These are phyloP conservation scores for Glycine latifolia DNA, from an alignment of 306 rosid species.

Conservation along the genomic window DNA sequence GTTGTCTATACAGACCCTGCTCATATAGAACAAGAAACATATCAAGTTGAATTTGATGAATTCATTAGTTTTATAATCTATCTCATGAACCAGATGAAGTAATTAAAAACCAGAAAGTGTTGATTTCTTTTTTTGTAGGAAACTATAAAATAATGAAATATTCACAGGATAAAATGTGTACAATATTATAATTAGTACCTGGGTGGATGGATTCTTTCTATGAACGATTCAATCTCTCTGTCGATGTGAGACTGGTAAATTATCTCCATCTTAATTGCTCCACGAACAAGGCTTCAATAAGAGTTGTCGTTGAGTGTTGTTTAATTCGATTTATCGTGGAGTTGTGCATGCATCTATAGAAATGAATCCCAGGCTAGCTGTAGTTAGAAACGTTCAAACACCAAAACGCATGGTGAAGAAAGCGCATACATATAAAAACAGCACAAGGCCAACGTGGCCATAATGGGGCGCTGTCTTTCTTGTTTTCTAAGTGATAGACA, in stretches of 20 bases:
- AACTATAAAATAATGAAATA: background rate
- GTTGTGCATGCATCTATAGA: conserved; percentile 2
- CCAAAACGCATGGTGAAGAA: conserved; percentile 10
- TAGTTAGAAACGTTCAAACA: conserved; percentile 21
- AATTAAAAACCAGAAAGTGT: background rate
- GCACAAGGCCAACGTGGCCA: conserved; percentile 34
- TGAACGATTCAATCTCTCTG: conserved; percentile 63
- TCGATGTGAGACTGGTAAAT: conserved; percentile 58
- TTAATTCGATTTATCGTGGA: conserved; percentile 10
- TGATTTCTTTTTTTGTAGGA: background rate
- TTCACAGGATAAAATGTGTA: background rate
- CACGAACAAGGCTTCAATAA: conserved; percentile 2
- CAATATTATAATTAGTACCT: conserved; percentile 49
- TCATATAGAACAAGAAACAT: conserved; percentile 7
- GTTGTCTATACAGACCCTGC: conserved; percentile 78
- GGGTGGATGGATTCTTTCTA: conserved; percentile 79
- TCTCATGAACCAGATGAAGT: background rate
- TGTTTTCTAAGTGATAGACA: conserved; percentile 38
- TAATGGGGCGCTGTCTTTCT: conserved; percentile 35
- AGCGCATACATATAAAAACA: conserved; percentile 24
- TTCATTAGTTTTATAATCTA: background rate
- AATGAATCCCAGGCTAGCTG: conserved; percentile 10
- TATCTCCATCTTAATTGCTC: conserved; percentile 48
- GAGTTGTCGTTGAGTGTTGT: background rate
- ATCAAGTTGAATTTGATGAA: background rate